Base-by-base conservation (phyloP, 306 rosid genomes). In the Casuarina equisetifolia region DNA sequence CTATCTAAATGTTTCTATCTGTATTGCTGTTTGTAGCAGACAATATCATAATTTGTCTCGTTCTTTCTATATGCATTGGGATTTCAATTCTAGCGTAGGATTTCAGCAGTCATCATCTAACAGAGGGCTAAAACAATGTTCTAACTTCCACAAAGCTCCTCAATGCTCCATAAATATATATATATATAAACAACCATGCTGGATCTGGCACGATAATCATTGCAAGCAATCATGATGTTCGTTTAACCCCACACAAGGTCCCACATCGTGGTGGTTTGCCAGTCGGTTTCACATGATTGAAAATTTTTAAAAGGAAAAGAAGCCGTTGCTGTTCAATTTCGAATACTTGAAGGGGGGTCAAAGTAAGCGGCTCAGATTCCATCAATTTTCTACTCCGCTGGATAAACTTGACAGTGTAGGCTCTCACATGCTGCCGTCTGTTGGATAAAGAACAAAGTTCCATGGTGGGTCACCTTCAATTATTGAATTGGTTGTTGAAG, bases 1-100 rank as follows among this genome's bases (percentile, higher is more conserved):
- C 80, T 79, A 81, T 84, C 84, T 77, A 74, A 61, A 79, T 84
- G 84, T 77, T 81, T 57, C 19, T 62, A 59, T 75, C 82, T 81
- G 82, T 83, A 82, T 76, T 82, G 62, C 73, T 85, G 77, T 85
- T 83, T 80, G 70, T 79, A 63, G 71, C 43, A 40, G 43, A 62
- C 45, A 62, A 12, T 62, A 62, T 62, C 39, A 59, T 13, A 40
- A 59, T 9, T 4, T 32, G 42, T 59, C 8, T 38, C 12, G 44
- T 3, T 10, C 44, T 36, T 58, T 25, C 39, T 25, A 3, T 63
- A 19, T 36, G 4, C 42, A 8, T 17, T 42, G n/a, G 71, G 71
- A 3, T 42, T 67, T 42, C 50, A 40, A 58, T 9, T 1, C 25
- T 58, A 3, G 64, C 20, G 9, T 57, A n/a, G 36, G 63, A 48